Percentiles rank a stretch among this genome's conserved stretches.
These are phyloP conservation scores for Sparassis latifolia DNA, from an alignment of 1,284 basidiomycete species.

Conservation along the genomic window DNA sequence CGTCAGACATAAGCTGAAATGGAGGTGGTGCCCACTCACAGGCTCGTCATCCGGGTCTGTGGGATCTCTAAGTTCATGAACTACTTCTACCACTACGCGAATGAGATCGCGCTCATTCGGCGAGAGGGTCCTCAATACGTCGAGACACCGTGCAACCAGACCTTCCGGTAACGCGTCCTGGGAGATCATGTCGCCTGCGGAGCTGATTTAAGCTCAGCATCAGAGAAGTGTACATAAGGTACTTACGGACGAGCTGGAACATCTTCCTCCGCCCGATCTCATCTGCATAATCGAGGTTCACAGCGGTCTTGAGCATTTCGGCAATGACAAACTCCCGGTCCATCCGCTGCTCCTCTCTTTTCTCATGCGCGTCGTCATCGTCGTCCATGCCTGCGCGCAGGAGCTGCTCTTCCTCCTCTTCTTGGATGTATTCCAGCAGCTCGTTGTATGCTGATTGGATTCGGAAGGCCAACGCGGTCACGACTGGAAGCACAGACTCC, in stretches of 20 bases:
- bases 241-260: conserved; percentile 80
- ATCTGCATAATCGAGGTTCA: conserved; percentile 88
- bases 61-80: conserved; percentile 77
- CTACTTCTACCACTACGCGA: conserved; percentile 89
- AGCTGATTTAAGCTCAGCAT: background rate
- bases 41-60: conserved; percentile 43
- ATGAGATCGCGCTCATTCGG: conserved; percentile 88
- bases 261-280: conserved; percentile 93
- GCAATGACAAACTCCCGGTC: conserved; percentile 73
- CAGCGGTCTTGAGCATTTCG: conserved; percentile 77
- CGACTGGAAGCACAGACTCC: conserved; percentile 79
- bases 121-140: conserved; percentile 82
- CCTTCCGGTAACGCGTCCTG: conserved; percentile 75
- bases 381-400: conserved; percentile 28
- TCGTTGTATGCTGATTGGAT: conserved; percentile 79
- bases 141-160: conserved; percentile 79
- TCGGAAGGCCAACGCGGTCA: conserved; percentile 84
- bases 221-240: too few relatives aligned
- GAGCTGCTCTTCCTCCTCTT: conserved; percentile 32
- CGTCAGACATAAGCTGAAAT: background rate
- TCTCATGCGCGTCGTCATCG: conserved; percentile 32
- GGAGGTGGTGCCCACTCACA: conserved; percentile 1
- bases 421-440: conserved; percentile 48
- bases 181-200: conserved; percentile 77
- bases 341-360: conserved; percentile 49